Evolutionary conservation across 2,329 filamentous ascomycete species (phyloP).

Genomic region (Fusarium sp.): DNA sequence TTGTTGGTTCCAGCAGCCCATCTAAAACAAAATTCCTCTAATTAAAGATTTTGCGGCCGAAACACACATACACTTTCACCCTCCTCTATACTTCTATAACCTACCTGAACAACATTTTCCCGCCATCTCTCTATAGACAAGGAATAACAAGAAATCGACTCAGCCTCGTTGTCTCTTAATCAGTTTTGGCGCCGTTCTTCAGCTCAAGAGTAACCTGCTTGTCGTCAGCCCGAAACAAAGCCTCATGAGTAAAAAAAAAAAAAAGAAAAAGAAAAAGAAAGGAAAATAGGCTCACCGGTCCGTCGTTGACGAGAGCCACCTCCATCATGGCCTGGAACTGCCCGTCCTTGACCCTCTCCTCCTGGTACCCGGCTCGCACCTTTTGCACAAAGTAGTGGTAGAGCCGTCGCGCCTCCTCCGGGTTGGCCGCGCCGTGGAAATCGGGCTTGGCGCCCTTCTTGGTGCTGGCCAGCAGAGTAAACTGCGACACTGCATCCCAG

Average conservation of each 20-base stretch:
- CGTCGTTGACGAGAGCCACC: constrained; percentile 90
- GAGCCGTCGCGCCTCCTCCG: constrained; percentile 81
- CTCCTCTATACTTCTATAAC: constrained; percentile 1
- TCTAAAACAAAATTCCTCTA: background rate
- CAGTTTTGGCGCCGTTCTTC: constrained; percentile 38
- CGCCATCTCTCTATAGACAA: background rate
- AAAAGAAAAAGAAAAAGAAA: background rate
- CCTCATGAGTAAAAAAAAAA: background rate
- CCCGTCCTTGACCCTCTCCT: constrained; percentile 89
- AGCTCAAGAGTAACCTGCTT: constrained; percentile 44
- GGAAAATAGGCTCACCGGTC: constrained; percentile 63
- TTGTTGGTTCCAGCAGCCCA: background rate
- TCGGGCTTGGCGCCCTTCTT: constrained; percentile 96
- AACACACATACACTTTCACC: background rate
- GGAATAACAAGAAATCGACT: background rate
- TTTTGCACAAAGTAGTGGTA: constrained; percentile 88
- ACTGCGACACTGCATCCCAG: constrained; percentile 84
- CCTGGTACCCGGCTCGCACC: constrained; percentile 77
- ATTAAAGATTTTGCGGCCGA: background rate
- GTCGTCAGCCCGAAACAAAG: background rate
- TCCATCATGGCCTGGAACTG: constrained; percentile 99
- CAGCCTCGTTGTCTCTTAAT: constrained; percentile 18
- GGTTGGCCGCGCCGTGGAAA: constrained; percentile 88
- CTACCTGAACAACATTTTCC: background rate
- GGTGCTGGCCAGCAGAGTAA: constrained; percentile 91